These are phyloP conservation scores for Vigna nakashimae DNA, from an alignment of 306 rosid species.

Conservation along the genomic window DNA sequence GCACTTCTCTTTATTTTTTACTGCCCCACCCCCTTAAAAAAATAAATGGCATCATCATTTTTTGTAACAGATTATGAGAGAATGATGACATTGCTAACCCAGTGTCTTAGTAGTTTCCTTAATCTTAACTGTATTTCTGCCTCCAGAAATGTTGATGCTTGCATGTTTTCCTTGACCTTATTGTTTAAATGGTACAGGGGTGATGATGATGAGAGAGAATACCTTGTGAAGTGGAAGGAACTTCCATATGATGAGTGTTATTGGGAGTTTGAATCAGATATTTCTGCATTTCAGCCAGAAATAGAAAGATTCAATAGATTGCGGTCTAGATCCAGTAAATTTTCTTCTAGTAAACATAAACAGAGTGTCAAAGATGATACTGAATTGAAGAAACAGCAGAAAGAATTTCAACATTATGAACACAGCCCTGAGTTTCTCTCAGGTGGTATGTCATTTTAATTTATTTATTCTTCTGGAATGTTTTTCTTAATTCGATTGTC, in stretches of 20 bases:
- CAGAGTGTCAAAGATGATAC: slow-evolving; percentile 57
- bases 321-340: slow-evolving; percentile 72
- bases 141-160: neutral
- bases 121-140: slow-evolving; percentile 13
- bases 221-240: slow-evolving; percentile 96
- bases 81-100: slow-evolving; percentile 23
- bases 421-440: slow-evolving; percentile 87
- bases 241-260: slow-evolving; percentile 92
- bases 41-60: neutral
- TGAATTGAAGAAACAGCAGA: slow-evolving; percentile 74
- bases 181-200: slow-evolving; percentile 68
- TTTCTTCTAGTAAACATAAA: slow-evolving; percentile 69
- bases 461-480: slow-evolving; percentile 34
- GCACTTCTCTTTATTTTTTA: neutral
- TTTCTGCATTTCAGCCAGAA: slow-evolving; percentile 93
- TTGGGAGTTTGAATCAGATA: slow-evolving; percentile 93
- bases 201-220: slow-evolving; percentile 75
- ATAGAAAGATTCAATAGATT: slow-evolving; percentile 79
- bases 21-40: neutral
- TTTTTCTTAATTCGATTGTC: slow-evolving; percentile 36
- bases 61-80: neutral
- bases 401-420: slow-evolving; percentile 93
- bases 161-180: slow-evolving; percentile 41
- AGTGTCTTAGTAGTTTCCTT: slow-evolving; percentile 16
- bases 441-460: slow-evolving; percentile 60